These are phyloP conservation scores for Atalantia buxifolia DNA, from an alignment of 345 rosid genomes.

Conservation along the genomic window DNA sequence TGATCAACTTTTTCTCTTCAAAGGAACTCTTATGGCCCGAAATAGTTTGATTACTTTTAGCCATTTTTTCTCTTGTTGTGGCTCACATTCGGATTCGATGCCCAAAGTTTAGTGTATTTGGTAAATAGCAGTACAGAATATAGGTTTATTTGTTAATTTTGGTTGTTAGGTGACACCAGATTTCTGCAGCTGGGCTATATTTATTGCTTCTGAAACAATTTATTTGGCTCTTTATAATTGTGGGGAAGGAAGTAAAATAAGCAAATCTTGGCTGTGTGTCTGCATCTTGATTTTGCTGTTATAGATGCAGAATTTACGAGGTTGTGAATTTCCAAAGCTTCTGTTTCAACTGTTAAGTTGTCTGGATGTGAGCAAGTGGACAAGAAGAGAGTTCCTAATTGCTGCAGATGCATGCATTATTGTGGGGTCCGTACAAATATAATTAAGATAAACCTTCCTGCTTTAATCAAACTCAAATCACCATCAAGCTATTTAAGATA, in stretches of 20 bases:
- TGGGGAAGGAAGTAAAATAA: background rate
- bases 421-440: conserved; percentile 18
- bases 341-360: background rate
- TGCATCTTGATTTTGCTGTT: conserved; percentile 4
- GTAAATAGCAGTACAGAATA: background rate
- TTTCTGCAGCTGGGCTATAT: background rate
- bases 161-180: background rate
- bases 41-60: background rate
- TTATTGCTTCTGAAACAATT: conserved; percentile 5
- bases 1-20: background rate
- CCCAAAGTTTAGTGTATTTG: background rate
- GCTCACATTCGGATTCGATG: background rate
- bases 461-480: conserved; percentile 39
- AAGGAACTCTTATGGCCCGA: background rate
- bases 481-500: conserved; percentile 27
- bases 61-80: background rate
- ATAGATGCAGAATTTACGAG: background rate
- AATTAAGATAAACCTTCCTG: conserved; percentile 22
- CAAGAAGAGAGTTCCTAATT: conserved; percentile 24
- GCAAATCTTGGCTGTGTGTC: conserved; percentile 8
- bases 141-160: background rate
- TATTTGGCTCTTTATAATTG: background rate
- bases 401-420: conserved; percentile 19
- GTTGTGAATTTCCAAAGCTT: conserved; percentile 2
- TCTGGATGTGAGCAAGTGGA: conserved; percentile 19